Evolutionary conservation across 164 flowering plant species (phyloP).

Genomic region (Cinnamomum micranthum): DNA sequence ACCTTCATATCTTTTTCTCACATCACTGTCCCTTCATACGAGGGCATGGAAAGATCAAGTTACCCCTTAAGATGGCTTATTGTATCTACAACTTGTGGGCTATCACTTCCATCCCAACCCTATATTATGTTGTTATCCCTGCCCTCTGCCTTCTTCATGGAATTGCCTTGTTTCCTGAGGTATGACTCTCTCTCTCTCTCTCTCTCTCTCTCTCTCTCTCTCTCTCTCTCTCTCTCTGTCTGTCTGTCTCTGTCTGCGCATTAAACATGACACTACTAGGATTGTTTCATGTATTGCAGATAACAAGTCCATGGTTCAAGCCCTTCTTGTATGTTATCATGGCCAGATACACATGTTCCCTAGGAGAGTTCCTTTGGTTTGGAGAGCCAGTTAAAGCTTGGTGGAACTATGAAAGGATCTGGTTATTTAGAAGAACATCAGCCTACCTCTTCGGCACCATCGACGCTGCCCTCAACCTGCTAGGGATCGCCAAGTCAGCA

Average conservation of each 20-base stretch:
- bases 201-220: slow-evolving; percentile 6
- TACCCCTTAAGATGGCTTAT: slow-evolving; percentile 26
- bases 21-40: slow-evolving; percentile 19
- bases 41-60: slow-evolving; percentile 23
- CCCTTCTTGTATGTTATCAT: slow-evolving; percentile 53
- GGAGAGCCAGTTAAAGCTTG: slow-evolving; percentile 38
- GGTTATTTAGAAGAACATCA: slow-evolving; percentile 20
- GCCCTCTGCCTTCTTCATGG: slow-evolving; percentile 23
- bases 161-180: slow-evolving; percentile 29
- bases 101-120: slow-evolving; percentile 22
- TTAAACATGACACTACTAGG: not conserved
- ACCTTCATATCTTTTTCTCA: slow-evolving; percentile 28
- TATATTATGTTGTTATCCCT: slow-evolving; percentile 20
- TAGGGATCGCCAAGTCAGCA: slow-evolving; percentile 19
- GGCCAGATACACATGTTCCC: slow-evolving; percentile 26
- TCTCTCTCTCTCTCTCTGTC: not conserved
- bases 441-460: slow-evolving; percentile 24
- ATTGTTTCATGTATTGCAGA: slow-evolving; percentile 23
- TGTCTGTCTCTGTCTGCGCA: not conserved
- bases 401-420: slow-evolving; percentile 33
- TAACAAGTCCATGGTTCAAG: slow-evolving; percentile 63
- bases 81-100: slow-evolving; percentile 24
- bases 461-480: slow-evolving; percentile 13
- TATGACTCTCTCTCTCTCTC: slow-evolving; percentile 2
- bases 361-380: slow-evolving; percentile 36